phyloP scores from a whole-genome alignment of 441 rosid species.

The Syzygium syzygioides region DNA sequence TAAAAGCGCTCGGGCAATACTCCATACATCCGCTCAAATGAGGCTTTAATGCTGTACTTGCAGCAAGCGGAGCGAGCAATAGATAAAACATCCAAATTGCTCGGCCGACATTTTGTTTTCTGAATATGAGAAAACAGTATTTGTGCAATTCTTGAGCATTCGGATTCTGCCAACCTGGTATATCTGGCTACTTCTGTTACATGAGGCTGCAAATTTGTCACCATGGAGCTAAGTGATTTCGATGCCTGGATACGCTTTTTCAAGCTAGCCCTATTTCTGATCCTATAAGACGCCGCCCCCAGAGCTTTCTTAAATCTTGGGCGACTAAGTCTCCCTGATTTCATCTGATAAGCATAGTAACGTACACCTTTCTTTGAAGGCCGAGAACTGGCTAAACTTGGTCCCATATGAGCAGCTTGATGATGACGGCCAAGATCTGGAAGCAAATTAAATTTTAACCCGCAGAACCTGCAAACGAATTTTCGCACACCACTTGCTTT shows the following conservation, averaged over 20 bases:
- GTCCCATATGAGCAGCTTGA: constrained; percentile 96
- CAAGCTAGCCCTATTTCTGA: constrained; percentile 61
- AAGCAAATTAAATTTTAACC: constrained; percentile 80
- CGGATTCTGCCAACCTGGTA: constrained; percentile 53
- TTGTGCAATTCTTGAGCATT: constrained; percentile 70
- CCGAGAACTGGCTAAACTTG: constrained; percentile 48
- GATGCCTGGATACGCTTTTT: constrained; percentile 74
- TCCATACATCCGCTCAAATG: constrained; percentile 72
- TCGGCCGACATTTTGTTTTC: constrained; percentile 89
- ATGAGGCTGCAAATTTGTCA: constrained; percentile 26
- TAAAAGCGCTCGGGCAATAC: constrained; percentile 65
- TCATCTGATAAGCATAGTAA: constrained; percentile 62
- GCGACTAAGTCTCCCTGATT: constrained; percentile 90
- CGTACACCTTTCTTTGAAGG: constrained; percentile 69
- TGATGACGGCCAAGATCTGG: constrained; percentile 99
- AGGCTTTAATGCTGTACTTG: constrained; percentile 69
- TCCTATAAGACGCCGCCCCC: constrained; percentile 74
- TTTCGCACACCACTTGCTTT: constrained; percentile 40
- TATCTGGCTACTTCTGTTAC: constrained; percentile 28
- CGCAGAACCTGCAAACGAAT: constrained; percentile 83
- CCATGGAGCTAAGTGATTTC: constrained; percentile 36
- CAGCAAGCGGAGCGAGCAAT: constrained; percentile 88
- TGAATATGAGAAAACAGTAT: constrained; percentile 58
- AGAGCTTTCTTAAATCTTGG: constrained; percentile 83
- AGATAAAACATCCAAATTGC: constrained; percentile 71